Evolutionary conservation across 1,139 yeast genomes (phyloP), one percentile per base, ranked within the genome.

Genomic region (Protomyces macrosporus): DNA sequence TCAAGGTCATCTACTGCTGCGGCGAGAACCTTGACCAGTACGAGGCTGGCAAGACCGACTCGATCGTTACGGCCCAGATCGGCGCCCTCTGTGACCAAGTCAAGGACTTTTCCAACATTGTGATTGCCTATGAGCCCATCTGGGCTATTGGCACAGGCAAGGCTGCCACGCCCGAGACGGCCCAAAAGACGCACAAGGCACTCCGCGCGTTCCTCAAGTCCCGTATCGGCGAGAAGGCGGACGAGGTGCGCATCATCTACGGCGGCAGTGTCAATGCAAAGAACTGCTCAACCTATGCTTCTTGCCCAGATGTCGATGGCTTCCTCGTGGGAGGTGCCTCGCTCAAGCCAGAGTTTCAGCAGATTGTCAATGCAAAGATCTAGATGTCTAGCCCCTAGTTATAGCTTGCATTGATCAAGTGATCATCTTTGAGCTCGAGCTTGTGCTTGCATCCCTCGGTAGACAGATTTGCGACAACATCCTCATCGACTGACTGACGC

Each of bases 101-200:
- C 69, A 78, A 82, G 72, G 98, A 91, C 84, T 93, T 98, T 98
- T 75, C 87, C 70, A 83, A 88, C 78, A 82, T 93, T 72, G 98
- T 93, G 70, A 81, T 95, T 77, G 99, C 98, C 75, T 95, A 95
- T 81, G 98, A 56, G 82, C 99, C 99, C 73, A 97, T 93, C 72
- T 93, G 98, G 98, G 99, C 99, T 72, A 93, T 93, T 74, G 99
- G 99, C 78, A 91, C 98, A 72, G 99, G 99, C 75, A 85, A 93
- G 75, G 97, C 98, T 75, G 98, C 98, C 70, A 93, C 98, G 72
- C 91, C 98, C 70, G 90, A 88, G 70, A 98, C 93, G 76, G 67
- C 66, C 58, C 66, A 70, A 64, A 90, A 86, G 71, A 90, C 95
- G 75, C 98, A 95, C 82, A 84, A 84, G 76, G 84, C 82, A 71